Evolutionary conservation across 2,329 filamentous ascomycete species (phyloP).

Genomic region (Coleophoma crateriformis): DNA sequence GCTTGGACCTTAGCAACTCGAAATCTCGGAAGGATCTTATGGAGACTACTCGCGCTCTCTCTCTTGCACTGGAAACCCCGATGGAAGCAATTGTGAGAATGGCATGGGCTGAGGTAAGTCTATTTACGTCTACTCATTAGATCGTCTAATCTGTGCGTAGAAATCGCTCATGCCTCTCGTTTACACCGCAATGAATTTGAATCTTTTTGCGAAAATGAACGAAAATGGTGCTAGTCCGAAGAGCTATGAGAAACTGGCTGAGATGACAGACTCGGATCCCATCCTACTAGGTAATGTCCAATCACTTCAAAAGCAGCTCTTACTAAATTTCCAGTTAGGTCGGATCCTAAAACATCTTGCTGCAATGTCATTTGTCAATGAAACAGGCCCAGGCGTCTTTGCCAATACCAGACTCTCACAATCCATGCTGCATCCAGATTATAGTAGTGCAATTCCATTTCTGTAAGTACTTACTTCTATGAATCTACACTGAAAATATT

Average conservation of each 20-base stretch:
- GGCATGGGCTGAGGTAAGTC: neutral
- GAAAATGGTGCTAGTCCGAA: neutral
- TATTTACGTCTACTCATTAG: neutral
- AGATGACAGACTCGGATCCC: neutral
- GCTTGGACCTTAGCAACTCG: too few relatives aligned
- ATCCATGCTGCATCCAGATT: neutral
- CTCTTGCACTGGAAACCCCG: neutral
- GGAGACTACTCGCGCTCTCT: neutral
- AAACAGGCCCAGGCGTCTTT: neutral
- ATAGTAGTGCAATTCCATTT: neutral
- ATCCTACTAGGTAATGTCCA: neutral
- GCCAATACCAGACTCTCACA: neutral
- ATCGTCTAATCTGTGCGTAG: too few relatives aligned
- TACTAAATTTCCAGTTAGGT: too few relatives aligned
- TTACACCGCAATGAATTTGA: neutral
- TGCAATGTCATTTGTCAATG: neutral
- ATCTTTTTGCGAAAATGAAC: neutral
- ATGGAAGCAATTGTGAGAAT: neutral
- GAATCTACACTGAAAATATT: too few relatives aligned
- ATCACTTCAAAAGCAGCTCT: too few relatives aligned
- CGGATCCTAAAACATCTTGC: neutral
- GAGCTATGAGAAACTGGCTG: neutral
- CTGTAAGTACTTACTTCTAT: too few relatives aligned
- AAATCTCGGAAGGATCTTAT: neutral
- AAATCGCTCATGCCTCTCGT: too few relatives aligned